Evolutionary conservation across 2,329 filamentous ascomycete species (phyloP), one percentile per base, ranked within the genome.

Genomic region (Cercospora citrullina): DNA sequence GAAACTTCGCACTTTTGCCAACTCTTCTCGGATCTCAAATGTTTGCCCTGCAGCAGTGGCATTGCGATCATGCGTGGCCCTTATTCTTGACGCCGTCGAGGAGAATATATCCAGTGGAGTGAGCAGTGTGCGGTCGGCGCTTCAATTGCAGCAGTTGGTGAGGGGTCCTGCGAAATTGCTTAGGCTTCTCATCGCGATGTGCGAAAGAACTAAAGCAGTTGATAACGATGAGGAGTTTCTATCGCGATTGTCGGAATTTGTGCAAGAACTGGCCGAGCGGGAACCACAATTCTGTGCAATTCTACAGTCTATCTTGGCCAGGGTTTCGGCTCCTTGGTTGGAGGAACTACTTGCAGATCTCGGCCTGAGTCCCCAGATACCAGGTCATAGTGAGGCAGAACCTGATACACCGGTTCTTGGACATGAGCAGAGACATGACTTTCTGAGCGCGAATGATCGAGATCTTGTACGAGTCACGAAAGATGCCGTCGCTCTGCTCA

Each of bases 121-220:
- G 10, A 39, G 67, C 7, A 63, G 63, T 1, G 72, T 81, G 6
- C 67, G 67, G 28, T 81, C 80, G 3, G 26, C 82, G 4, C 72
- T 84, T 1, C 79, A 82, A 67, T 74, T 84, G 1, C 79, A 83
- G 66, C 66, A 74, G 4, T 67, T 80, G 1, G 77, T 82, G 45
- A 63, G 75, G 80, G 63, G 84, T 81, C 76, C 85, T 16, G 23
- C 33, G 4, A 65, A 63, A 8, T 48, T 77, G n/a, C 57, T 77
- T n/a, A 16, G 48, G 10, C 31, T 74, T 12, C 31, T 77, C 3
- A 30, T 45, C 10, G 26, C 51, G 1, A 59, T 75, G 23, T 33
- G 61, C 18, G 64, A 64, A 7, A 26, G 26, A 9, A 55, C 72
- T 1, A 53, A 59, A 31, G 61, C 21, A 14, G 61, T 39, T 28